Conservation (phyloP, 345 rosid species). For the Dovyalis caffra region DNA sequence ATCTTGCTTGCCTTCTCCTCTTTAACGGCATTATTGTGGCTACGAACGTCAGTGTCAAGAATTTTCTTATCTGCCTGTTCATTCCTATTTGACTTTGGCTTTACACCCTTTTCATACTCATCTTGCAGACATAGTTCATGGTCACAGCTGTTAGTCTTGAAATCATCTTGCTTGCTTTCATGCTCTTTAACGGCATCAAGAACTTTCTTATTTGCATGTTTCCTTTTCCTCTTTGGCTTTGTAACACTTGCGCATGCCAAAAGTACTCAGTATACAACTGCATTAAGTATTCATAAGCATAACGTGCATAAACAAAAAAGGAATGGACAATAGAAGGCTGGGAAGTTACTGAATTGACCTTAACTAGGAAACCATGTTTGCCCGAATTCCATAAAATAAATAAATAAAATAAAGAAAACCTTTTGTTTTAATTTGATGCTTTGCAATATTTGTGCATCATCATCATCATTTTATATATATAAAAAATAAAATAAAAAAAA, state of each 20-base stretch:
- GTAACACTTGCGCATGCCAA: neutral
- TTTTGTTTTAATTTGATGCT: too few relatives aligned
- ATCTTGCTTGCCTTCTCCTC: constrained; percentile 1
- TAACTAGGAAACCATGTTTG: too few relatives aligned
- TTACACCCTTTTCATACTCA: constrained; percentile 5
- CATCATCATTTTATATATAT: neutral
- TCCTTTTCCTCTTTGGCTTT: neutral
- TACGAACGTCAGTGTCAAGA: constrained; percentile 1
- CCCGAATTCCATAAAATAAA: too few relatives aligned
- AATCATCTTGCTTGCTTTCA: neutral
- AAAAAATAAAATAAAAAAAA: too few relatives aligned
- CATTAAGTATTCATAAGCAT: neutral
- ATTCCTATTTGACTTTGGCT: constrained; percentile 23
- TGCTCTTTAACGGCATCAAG: neutral
- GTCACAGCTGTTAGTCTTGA: neutral
- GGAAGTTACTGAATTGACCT: neutral
- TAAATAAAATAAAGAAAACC: too few relatives aligned
- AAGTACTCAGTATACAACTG: neutral
- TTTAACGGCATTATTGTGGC: neutral
- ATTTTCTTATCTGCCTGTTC: neutral
- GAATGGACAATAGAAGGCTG: neutral
- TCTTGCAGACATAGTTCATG: neutral
- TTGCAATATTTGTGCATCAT: neutral
- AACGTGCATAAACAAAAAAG: neutral
- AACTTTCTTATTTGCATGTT: neutral